phyloP scores from a whole-genome alignment of 768 basidiomycete genomes.

The Amanita thiersii region DNA sequence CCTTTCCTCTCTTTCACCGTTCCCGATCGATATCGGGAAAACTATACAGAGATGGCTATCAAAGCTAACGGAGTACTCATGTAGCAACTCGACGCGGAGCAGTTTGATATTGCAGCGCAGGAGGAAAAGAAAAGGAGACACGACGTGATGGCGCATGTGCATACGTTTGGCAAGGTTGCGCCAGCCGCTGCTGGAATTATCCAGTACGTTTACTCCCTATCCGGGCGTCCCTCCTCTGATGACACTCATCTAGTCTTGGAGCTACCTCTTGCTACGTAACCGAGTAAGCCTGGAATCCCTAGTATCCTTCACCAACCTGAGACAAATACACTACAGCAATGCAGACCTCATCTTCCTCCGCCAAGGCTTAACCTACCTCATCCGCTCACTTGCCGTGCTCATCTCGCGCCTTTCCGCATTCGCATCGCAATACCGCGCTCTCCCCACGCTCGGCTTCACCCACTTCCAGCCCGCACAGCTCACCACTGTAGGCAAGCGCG shows the following conservation, averaged over 20 bases:
- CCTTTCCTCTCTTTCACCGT: not conserved
- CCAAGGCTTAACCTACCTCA: slow-evolving; percentile 73
- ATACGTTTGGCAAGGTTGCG: slow-evolving; percentile 91
- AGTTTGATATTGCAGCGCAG: slow-evolving; percentile 84
- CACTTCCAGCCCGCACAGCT: slow-evolving; percentile 99
- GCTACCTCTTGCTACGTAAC: slow-evolving; percentile 99
- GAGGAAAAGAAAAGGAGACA: slow-evolving; percentile 98
- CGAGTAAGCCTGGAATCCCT: slow-evolving; percentile 43
- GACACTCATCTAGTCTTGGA: slow-evolving; percentile 51
- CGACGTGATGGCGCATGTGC: slow-evolving; percentile 99
- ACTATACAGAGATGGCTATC: slow-evolving; percentile 4
- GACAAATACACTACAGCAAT: slow-evolving; percentile 70
- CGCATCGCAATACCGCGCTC: slow-evolving; percentile 75
- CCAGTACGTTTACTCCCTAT: slow-evolving; percentile 46
- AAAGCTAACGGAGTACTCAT: not conserved
- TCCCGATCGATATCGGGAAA: not conserved
- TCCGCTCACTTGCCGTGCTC: slow-evolving; percentile 82
- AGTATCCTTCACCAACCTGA: slow-evolving; percentile 6
- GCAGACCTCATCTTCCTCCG: slow-evolving; percentile 97
- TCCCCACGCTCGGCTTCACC: slow-evolving; percentile 95
- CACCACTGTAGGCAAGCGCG: slow-evolving; percentile 95
- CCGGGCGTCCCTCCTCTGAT: not conserved
- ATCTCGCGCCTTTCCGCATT: slow-evolving; percentile 85
- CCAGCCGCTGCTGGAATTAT: slow-evolving; percentile 95
- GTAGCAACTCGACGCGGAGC: slow-evolving; percentile 76